phyloP scores from a whole-genome alignment of 176 grass and related monocot genomes.

The Ensete ventricosum region DNA sequence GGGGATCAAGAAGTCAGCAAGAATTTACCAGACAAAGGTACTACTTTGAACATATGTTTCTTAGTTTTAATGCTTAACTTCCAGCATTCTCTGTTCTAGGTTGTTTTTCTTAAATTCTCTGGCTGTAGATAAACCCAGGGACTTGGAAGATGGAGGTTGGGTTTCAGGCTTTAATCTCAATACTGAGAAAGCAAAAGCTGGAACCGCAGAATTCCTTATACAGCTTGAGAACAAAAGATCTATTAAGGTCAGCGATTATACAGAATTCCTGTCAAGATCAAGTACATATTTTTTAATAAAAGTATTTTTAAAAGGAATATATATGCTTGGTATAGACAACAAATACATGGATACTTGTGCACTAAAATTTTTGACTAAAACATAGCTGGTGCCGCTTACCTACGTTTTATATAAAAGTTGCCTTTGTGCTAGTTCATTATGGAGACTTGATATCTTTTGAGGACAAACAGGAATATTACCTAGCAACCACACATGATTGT shows the following conservation, averaged over 20 bases:
- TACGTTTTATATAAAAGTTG: too few species aligned
- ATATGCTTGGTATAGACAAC: too few species aligned
- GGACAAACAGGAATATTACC: too few species aligned
- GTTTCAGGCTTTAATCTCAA: slow-evolving; percentile 2
- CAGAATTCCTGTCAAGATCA: background rate
- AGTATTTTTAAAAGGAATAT: too few species aligned
- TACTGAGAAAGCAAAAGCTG: slow-evolving; percentile 51
- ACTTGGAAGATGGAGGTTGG: slow-evolving; percentile 51
- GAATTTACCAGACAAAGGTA: slow-evolving; percentile 25
- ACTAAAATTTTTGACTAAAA: too few species aligned
- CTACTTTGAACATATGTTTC: too few species aligned
- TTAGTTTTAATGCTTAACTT: background rate
- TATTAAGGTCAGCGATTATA: slow-evolving; percentile 48
- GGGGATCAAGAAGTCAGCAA: slow-evolving; percentile 10
- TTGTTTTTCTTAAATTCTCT: slow-evolving; percentile 13
- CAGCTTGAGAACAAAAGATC: slow-evolving; percentile 70
- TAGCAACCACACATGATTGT: too few species aligned
- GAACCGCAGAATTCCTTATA: slow-evolving; percentile 77
- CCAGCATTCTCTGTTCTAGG: background rate
- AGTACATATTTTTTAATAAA: too few species aligned
- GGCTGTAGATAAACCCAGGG: slow-evolving; percentile 32
- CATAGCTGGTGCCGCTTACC: too few species aligned
- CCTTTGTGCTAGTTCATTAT: too few species aligned
- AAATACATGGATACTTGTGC: too few species aligned
- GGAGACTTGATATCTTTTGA: too few species aligned